Evolutionary conservation across 768 basidiomycete genomes (phyloP), one percentile per base, ranked within the genome.

Genomic region (Xanthoconium stramineum): DNA sequence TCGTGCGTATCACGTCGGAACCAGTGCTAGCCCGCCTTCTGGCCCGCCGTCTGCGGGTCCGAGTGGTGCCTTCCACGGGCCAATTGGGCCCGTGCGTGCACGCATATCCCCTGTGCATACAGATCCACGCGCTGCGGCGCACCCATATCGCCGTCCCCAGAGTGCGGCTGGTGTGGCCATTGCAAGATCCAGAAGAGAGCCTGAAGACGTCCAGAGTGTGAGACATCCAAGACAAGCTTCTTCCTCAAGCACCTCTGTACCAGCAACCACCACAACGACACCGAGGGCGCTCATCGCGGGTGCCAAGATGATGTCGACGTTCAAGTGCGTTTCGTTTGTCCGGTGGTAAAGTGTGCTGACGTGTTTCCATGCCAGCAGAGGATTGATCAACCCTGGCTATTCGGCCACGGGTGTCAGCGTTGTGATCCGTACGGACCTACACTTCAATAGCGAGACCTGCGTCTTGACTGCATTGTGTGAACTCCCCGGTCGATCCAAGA

Each of bases 401-500:
- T 56, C 60, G 6, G 38, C 58, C 3, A 35, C 59, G 33, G 55
- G 58, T 12, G 37, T 28, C 40, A 72, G 62, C n/a, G 77, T 78
- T 63, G 65, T 75, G 59, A 82, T 86, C 58, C 82, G 84, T 61
- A 75, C 82, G 32, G 88, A 89, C 70, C 71, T 84, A 50, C 76
- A 80, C 65, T 86, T 82, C 73, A 78, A 84, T 65, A 61, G 67
- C 37, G 74, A 76, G 35, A 80, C 77, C 49, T 76, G 77, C 67
- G 65, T 76, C 38, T 72, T 88, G 63, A 78, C 77, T 55, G 83
- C 82, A 50, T 76, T 83, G 72, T 79, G 88, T 65, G 87, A 89
- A 70, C 74, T 89, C 32, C 88, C 88, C 5, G 88, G 88, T 42
- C 74, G 88, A 66, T 79, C 78, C 65, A 80, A 75, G 58, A 68